Percentiles rank a stretch among this genome's conserved stretches.
These are phyloP conservation scores for Fragaria vesca DNA, from an alignment of 306 rosid genomes.

Conservation along the genomic window DNA sequence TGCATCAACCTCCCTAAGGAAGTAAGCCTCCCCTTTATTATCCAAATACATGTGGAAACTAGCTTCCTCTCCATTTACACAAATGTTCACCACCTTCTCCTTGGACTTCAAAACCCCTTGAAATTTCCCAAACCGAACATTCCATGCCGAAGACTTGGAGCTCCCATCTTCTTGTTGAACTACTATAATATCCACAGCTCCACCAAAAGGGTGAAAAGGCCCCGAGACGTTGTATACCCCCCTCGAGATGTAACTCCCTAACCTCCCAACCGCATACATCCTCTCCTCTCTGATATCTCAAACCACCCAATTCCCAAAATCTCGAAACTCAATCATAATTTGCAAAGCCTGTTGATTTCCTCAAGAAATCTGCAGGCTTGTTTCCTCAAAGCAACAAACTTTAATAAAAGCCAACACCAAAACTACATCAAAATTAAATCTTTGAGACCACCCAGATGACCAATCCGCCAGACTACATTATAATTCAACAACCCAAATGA, in stretches of 20 bases:
- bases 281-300: slow-evolving; percentile 27
- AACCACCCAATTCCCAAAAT: slow-evolving; percentile 1
- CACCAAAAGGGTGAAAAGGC: slow-evolving; percentile 92
- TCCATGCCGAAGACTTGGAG: slow-evolving; percentile 92
- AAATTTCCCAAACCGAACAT: slow-evolving; percentile 84
- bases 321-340: slow-evolving; percentile 23
- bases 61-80: slow-evolving; percentile 69
- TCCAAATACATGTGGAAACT: slow-evolving; percentile 73
- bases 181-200: slow-evolving; percentile 91
- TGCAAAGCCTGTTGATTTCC: slow-evolving; percentile 16
- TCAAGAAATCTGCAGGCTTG: slow-evolving; percentile 17
- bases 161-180: slow-evolving; percentile 81
- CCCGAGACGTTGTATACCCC: slow-evolving; percentile 79
- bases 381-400: not conserved
- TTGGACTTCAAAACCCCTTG: slow-evolving; percentile 82
- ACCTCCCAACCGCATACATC: slow-evolving; percentile 86
- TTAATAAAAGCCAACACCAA: not conserved
- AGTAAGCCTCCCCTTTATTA: slow-evolving; percentile 79
- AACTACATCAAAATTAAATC: slow-evolving; percentile 15
- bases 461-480: slow-evolving; percentile 9
- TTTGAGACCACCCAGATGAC: slow-evolving; percentile 23
- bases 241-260: slow-evolving; percentile 63
- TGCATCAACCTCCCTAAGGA: slow-evolving; percentile 58
- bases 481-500: slow-evolving; percentile 11
- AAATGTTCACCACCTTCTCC: slow-evolving; percentile 62